Evolutionary conservation across 164 flowering plant species (phyloP), one percentile per base, ranked within the genome.

Genomic region (Vitis cinerea): DNA sequence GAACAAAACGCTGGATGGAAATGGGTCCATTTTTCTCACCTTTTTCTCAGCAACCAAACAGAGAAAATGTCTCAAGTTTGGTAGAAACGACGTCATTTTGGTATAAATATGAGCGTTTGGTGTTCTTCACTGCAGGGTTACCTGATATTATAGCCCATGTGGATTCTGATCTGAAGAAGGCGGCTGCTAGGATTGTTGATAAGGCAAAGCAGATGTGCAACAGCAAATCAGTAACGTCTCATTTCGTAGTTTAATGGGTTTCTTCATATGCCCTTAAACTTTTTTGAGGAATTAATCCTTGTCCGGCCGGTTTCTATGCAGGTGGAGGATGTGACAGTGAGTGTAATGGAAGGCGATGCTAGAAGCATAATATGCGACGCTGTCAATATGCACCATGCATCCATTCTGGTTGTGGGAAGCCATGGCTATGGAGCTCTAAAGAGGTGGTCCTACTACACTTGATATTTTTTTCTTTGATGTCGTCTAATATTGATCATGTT

Each of bases 351-450:
- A 69, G 83, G 84, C 9, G 84, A 81, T 65, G 74, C 84, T 11
- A 70, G 82, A 62, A 81, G 65, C 67, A 74, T 75, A 16, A 64
- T 81, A 17, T 78, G 81, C 53, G 84, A 78, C 44, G 82, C 80
- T 64, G 84, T 78, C 9, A 81, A 81, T 37, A 81, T 63, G 44
- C 80, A 81, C 66, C 77, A 76, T 61, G 84, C 80, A 27, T 59
- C 77, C 53, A 59, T 81, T 19, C 31, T 81, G 51, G 84, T 81
- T 64, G 75, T 81, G 64, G 84, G 84, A 9, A 75, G 77, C 15
- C 84, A 81, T 65, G 81, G 82, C 15, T 78, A 81, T 75, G 84
- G 84, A 52, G 71, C 44, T 37, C 44, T 37, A 0, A 37, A 37
- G 44, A 37, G 44, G 44, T 37, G 2, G 27, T 1, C 27, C 27